Evolutionary conservation across 2,329 filamentous ascomycete species (phyloP).

Genomic region (Paracorniculantispora psalliotae): DNA sequence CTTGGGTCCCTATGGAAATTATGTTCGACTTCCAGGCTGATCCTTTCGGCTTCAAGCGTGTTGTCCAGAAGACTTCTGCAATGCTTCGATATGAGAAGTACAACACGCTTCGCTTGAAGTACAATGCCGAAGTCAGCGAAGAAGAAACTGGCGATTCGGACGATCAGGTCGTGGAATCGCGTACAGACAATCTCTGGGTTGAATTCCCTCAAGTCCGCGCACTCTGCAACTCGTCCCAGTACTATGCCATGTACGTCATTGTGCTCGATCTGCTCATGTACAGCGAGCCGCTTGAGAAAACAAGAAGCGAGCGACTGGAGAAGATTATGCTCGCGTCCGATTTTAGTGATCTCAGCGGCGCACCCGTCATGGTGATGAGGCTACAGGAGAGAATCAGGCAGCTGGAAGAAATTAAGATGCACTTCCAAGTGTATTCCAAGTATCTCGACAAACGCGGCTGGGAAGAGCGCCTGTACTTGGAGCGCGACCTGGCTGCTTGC

Average conservation of each 20-base stretch:
- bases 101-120: slow-evolving; percentile 94
- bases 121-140: slow-evolving; percentile 84
- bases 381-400: slow-evolving; percentile 90
- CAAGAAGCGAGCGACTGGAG: slow-evolving; percentile 88
- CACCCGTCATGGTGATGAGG: slow-evolving; percentile 85
- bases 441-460: slow-evolving; percentile 84
- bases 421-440: slow-evolving; percentile 90
- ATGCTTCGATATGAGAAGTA: slow-evolving; percentile 95
- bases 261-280: slow-evolving; percentile 94
- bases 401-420: slow-evolving; percentile 90
- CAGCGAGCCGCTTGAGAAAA: slow-evolving; percentile 93
- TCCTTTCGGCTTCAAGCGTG: slow-evolving; percentile 95
- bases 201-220: slow-evolving; percentile 92
- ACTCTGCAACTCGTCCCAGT: slow-evolving; percentile 95
- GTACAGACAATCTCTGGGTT: slow-evolving; percentile 96
- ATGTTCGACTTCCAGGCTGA: slow-evolving; percentile 96
- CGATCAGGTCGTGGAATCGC: slow-evolving; percentile 59
- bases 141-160: slow-evolving; percentile 44
- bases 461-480: slow-evolving; percentile 84
- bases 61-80: slow-evolving; percentile 94
- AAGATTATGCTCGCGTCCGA: slow-evolving; percentile 99
- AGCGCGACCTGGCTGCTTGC: slow-evolving; percentile 80
- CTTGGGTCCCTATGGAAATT: slow-evolving; percentile 96
- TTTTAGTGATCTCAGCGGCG: slow-evolving; percentile 92
- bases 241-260: slow-evolving; percentile 97